These are phyloP conservation scores for Sungouiella blattae DNA, from an alignment of 805 yeast species.

Conservation along the genomic window DNA sequence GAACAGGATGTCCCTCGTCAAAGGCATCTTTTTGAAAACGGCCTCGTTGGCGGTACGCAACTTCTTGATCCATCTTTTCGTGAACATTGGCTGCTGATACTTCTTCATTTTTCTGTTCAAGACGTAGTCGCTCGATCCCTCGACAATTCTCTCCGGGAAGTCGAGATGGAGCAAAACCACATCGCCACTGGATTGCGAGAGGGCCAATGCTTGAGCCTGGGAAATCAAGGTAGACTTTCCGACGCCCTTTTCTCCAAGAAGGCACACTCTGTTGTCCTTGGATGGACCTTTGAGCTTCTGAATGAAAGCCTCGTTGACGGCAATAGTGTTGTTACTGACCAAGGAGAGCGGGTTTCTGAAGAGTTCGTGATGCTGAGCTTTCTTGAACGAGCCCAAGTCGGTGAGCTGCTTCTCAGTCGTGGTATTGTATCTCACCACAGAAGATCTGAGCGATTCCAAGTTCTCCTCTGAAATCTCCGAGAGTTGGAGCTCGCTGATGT, in stretches of 20 bases:
- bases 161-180: conserved; percentile 62
- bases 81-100: conserved; percentile 78
- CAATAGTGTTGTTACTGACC: conserved; percentile 48
- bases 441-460: conserved; percentile 8
- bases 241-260: conserved; percentile 70
- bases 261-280: conserved; percentile 44
- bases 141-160: conserved; percentile 55
- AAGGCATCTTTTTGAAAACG: conserved; percentile 31
- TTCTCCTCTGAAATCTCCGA: conserved; percentile 11
- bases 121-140: conserved; percentile 71
- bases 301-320: conserved; percentile 37
- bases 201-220: conserved; percentile 62
- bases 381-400: conserved; percentile 61
- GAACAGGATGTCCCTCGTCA: conserved; percentile 33
- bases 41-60: conserved; percentile 32
- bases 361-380: conserved; percentile 61
- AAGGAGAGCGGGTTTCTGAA: conserved; percentile 59
- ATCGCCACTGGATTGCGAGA: conserved; percentile 25
- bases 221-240: conserved; percentile 76
- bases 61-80: conserved; percentile 56
- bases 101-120: conserved; percentile 44
- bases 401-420: conserved; percentile 41
- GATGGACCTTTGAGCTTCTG: conserved; percentile 27
- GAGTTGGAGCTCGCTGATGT: conserved; percentile 8
- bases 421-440: conserved; percentile 35